phyloP scores from a whole-genome alignment of 2,329 filamentous ascomycete genomes.

The Trichophaea hybrida region DNA sequence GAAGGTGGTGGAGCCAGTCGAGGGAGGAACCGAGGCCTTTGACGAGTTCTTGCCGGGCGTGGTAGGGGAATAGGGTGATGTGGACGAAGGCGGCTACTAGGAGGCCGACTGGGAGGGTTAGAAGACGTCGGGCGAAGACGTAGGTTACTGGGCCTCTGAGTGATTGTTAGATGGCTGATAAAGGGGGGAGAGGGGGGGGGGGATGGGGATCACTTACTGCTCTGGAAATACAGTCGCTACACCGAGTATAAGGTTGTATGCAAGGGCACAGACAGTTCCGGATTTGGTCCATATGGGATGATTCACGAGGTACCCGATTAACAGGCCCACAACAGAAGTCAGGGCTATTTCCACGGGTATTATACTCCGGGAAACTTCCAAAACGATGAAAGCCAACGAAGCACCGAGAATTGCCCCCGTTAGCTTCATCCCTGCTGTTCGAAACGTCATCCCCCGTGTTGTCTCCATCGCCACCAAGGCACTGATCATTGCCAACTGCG shows the following conservation, averaged over 20 bases:
- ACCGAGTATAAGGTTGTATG: constrained; percentile 24
- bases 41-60: constrained; percentile 14
- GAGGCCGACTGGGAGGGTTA: constrained; percentile 20
- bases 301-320: constrained; percentile 16
- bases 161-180: not conserved
- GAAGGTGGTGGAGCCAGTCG: constrained; percentile 23
- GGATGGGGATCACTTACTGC: not conserved
- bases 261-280: constrained; percentile 20
- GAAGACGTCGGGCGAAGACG: constrained; percentile 19
- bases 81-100: constrained; percentile 21
- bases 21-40: constrained; percentile 20
- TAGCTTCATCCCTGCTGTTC: constrained; percentile 24
- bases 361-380: constrained; percentile 9
- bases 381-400: constrained; percentile 14
- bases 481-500: constrained; percentile 21
- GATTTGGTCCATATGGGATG: constrained; percentile 16
- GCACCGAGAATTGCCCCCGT: constrained; percentile 19
- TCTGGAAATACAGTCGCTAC: constrained; percentile 19
- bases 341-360: constrained; percentile 10
- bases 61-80: constrained; percentile 22
- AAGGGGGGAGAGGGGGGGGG: not conserved
- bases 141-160: constrained; percentile 9
- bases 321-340: constrained; percentile 16
- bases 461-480: constrained; percentile 24
- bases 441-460: constrained; percentile 23